These are phyloP conservation scores for Cladosporium oxysporum DNA, from an alignment of 2,329 filamentous ascomycete genomes.

Conservation along the genomic window DNA sequence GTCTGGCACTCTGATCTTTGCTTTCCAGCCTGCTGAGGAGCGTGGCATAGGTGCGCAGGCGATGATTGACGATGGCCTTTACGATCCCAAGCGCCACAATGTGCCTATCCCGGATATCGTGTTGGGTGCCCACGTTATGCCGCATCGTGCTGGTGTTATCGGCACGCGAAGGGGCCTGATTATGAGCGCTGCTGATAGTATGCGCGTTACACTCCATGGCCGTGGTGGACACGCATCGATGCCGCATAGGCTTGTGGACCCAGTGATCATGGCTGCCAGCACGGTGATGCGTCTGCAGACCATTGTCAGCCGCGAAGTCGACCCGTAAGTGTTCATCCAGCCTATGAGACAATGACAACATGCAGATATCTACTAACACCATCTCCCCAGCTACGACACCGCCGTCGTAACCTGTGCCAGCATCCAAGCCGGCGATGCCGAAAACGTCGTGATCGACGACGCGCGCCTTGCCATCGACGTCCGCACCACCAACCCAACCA, in stretches of 20 bases:
- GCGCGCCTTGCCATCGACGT: conserved; percentile 59
- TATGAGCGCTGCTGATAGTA: conserved; percentile 44
- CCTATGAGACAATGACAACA: background rate
- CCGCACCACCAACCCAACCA: conserved; percentile 49
- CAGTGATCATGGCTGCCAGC: conserved; percentile 58
- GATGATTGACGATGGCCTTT: conserved; percentile 63
- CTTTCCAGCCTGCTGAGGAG: conserved; percentile 71
- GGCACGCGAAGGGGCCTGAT: conserved; percentile 46
- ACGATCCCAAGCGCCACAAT: conserved; percentile 43
- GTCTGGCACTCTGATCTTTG: conserved; percentile 63
- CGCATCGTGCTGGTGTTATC: conserved; percentile 42
- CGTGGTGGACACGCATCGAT: conserved; percentile 60
- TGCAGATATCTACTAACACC: background rate
- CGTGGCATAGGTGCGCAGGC: conserved; percentile 61
- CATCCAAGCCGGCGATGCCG: conserved; percentile 60
- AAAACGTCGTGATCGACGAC: conserved; percentile 61
- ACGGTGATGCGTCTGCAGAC: conserved; percentile 60
- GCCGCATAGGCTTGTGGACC: conserved; percentile 59
- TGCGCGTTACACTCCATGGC: conserved; percentile 56
- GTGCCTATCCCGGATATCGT: conserved; percentile 59
- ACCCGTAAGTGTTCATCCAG: conserved; percentile 35
- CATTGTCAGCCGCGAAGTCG: conserved; percentile 55
- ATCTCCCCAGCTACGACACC: conserved; percentile 41
- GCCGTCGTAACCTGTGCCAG: conserved; percentile 61
- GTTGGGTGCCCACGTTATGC: conserved; percentile 60